phyloP scores from a whole-genome alignment of 139 green algal genomes.

The Volvox africanus region DNA sequence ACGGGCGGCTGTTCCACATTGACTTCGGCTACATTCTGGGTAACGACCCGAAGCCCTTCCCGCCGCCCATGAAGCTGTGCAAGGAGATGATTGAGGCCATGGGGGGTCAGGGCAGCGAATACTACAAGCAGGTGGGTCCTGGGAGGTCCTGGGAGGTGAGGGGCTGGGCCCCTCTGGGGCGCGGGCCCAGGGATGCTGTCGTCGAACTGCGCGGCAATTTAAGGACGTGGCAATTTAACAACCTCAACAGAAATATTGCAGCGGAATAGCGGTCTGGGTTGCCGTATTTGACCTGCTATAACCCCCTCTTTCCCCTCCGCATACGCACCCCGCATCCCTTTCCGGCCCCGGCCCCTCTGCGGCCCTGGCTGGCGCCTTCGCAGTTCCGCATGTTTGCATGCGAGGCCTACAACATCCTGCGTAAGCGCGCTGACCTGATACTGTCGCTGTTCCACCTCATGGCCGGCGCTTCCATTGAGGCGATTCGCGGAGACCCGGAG shows the following conservation, averaged over 20 bases:
- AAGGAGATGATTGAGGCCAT: conserved; percentile 96
- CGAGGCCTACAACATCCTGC: conserved; percentile 99
- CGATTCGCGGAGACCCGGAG: conserved; percentile 86
- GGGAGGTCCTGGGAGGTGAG: not conserved
- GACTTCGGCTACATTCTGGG: conserved; percentile 98
- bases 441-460: conserved; percentile 97
- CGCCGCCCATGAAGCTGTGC: conserved; percentile 95
- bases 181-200: too few relatives aligned
- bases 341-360: not conserved
- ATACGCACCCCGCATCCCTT: not conserved
- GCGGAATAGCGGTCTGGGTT: too few relatives aligned
- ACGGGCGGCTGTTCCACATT: conserved; percentile 96
- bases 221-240: too few relatives aligned
- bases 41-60: conserved; percentile 96
- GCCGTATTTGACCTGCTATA: not conserved
- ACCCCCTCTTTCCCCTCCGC: not conserved
- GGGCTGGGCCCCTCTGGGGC: not conserved
- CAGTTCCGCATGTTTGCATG: conserved; percentile 81
- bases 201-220: too few relatives aligned
- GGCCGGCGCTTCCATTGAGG: conserved; percentile 88
- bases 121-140: conserved; percentile 74
- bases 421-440: conserved; percentile 93
- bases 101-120: conserved; percentile 84
- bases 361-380: too few relatives aligned
- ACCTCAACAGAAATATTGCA: too few relatives aligned